These are phyloP conservation scores for Plectosphaerella cucumerina DNA, from an alignment of 2,329 filamentous ascomycete genomes.

Conservation along the genomic window DNA sequence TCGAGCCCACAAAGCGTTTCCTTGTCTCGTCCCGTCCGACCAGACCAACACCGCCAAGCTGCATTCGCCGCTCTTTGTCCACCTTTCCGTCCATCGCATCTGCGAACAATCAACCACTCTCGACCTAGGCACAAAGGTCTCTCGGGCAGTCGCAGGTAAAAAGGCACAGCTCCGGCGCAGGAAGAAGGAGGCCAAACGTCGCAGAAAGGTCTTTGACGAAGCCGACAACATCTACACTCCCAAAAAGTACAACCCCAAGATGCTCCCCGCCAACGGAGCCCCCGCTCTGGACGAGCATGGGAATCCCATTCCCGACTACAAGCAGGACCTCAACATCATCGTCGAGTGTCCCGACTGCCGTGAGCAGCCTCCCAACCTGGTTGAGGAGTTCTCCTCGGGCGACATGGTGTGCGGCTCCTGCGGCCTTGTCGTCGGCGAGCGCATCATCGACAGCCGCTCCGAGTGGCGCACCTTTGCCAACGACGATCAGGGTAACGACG, in stretches of 20 bases:
- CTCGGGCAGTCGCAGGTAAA: constrained; percentile 25
- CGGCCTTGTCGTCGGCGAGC: constrained; percentile 83
- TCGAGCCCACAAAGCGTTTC: neutral
- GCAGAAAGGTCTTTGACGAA: constrained; percentile 34
- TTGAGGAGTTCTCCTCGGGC: constrained; percentile 87
- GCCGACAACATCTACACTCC: constrained; percentile 38
- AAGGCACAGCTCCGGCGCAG: constrained; percentile 25
- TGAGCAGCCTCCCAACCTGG: constrained; percentile 84
- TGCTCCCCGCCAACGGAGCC: constrained; percentile 35
- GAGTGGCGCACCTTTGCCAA: constrained; percentile 99
- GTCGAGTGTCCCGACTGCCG: constrained; percentile 89
- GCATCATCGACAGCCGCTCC: constrained; percentile 91
- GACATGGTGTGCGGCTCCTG: constrained; percentile 93
- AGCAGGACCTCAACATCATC: constrained; percentile 81
- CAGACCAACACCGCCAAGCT: constrained; percentile 51
- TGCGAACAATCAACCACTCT: constrained; percentile 21
- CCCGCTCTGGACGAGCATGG: constrained; percentile 8
- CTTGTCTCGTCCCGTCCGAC: constrained; percentile 4
- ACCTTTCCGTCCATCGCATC: constrained; percentile 43
- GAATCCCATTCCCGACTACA: constrained; percentile 42
- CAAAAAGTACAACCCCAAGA: constrained; percentile 38
- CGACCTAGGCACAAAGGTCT: constrained; percentile 11
- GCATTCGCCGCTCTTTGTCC: constrained; percentile 69
- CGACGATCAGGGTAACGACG: constrained; percentile 93
- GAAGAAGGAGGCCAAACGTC: constrained; percentile 27